Base-by-base conservation (phyloP, 2,329 filamentous ascomycete genomes). In the Stagonosporopsis vannaccii region DNA sequence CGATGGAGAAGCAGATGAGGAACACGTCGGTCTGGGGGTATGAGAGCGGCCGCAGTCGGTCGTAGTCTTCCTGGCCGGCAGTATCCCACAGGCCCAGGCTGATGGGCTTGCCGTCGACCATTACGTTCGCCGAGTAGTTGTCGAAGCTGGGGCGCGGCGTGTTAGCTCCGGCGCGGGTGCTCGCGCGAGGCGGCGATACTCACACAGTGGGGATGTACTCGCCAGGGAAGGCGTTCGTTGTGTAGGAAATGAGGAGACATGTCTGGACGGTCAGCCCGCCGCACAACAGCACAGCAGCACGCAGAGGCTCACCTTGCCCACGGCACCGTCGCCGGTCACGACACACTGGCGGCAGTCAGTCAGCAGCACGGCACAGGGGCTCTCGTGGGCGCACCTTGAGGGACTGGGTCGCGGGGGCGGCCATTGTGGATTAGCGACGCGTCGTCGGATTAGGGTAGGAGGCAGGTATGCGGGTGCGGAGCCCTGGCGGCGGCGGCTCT, bases 121-220 rank as follows among this genome's bases (percentile, higher is more conserved):
- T 97, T 52, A 99, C 95, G 82, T 92, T 97, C 64, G 95, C 95
- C 33, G 94, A 97, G 83, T 98, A 98, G 82, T 99, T 99, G 77
- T 98, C 94, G 80, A 98, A 98, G 62, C 92, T 97, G 67, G 58
- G 46, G 39, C 11, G 35, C 25, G 25, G 25, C n/a, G 32, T 17
- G 53, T 75, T 63, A 75, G 70, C 63, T n/a, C n/a, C n/a, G n/a
- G n/a, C n/a, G n/a, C n/a, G n/a, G n/a, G n/a, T n/a, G n/a, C n/a
- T n/a, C n/a, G n/a, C 49, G 40, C 7, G 23, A 30, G 23, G 44
- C 40, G 20, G 51, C 15, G 32, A 35, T 28, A 65, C 89, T 79
- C 81, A 95, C 90, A 99, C 95, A 71, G 95, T 99, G 67, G 95
- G 95, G 70, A 99, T 98, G 80, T 99, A 99, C 84, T 99, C 95